Evolutionary conservation across 805 yeast genomes (phyloP).

Genomic region (Saccharomyces cerevisiae): DNA sequence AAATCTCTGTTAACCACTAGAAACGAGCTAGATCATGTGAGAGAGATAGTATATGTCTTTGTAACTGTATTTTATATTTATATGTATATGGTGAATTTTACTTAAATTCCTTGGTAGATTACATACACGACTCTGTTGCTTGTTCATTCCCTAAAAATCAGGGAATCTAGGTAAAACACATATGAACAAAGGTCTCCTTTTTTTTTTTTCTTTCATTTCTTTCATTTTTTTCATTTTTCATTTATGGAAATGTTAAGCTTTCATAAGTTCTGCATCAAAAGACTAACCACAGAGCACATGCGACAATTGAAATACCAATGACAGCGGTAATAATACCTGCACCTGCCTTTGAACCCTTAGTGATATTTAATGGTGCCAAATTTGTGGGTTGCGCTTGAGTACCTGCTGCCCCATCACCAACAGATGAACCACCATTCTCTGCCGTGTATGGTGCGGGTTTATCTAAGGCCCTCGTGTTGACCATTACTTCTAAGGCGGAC

Average conservation of each 20-base stretch:
- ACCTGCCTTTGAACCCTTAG: conserved; percentile 50
- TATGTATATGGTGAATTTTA: neutral
- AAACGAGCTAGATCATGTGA: neutral
- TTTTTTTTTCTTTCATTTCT: too few species aligned
- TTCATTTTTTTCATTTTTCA: neutral
- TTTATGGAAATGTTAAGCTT: neutral
- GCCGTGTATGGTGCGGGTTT: conserved; percentile 55
- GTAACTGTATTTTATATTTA: neutral
- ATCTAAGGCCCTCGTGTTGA: conserved; percentile 31
- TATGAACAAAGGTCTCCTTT: neutral
- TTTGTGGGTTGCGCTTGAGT: conserved; percentile 34
- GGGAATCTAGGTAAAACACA: neutral
- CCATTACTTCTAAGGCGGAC: conserved; percentile 64
- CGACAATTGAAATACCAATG: conserved; percentile 39
- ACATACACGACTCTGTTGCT: neutral
- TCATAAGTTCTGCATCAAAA: conserved; percentile 11
- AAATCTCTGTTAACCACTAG: neutral
- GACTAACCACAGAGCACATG: conserved; percentile 40
- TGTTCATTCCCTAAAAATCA: neutral
- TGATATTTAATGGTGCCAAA: conserved; percentile 35
- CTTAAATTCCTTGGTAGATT: neutral
- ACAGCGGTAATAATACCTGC: conserved; percentile 61
- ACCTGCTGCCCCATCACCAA: conserved; percentile 66
- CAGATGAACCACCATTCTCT: conserved; percentile 59
- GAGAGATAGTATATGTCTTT: neutral